Evolutionary conservation across 257 asterid genomes (phyloP).

Genomic region (Nicotiana tabacum): DNA sequence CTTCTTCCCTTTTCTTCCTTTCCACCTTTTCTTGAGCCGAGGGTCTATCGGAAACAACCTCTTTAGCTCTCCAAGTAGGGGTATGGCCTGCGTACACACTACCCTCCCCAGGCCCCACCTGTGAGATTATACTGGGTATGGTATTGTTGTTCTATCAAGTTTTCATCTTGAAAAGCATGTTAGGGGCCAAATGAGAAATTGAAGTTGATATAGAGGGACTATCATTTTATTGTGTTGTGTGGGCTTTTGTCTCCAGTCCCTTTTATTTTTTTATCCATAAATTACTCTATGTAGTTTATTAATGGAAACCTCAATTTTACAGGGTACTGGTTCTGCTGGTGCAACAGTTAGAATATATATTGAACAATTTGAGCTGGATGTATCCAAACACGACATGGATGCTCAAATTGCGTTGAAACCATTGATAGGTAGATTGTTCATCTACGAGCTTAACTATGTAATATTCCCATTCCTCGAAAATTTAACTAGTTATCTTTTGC

Average conservation of each 20-base stretch:
- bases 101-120: too few relatives aligned
- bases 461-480: constrained; percentile 1
- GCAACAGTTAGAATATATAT: constrained; percentile 83
- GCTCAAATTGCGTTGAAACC: constrained; percentile 84
- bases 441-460: neutral
- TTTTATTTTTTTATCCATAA: neutral
- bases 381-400: constrained; percentile 69
- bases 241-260: neutral
- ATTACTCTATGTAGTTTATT: neutral
- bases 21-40: too few relatives aligned
- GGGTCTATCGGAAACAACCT: too few relatives aligned
- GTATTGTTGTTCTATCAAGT: neutral
- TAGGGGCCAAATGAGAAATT: neutral
- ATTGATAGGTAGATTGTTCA: constrained; percentile 48
- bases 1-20: too few relatives aligned
- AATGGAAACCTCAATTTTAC: constrained; percentile 2
- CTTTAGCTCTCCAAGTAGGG: too few relatives aligned
- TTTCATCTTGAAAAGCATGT: neutral
- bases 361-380: constrained; percentile 84
- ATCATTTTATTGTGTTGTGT: neutral
- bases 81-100: too few relatives aligned
- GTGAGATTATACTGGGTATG: too few relatives aligned
- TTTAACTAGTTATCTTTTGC: constrained; percentile 13
- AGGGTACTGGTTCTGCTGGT: constrained; percentile 99
- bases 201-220: neutral